Evolutionary conservation across 257 asterid species (phyloP).

Genomic region (Penstemon newberryi): DNA sequence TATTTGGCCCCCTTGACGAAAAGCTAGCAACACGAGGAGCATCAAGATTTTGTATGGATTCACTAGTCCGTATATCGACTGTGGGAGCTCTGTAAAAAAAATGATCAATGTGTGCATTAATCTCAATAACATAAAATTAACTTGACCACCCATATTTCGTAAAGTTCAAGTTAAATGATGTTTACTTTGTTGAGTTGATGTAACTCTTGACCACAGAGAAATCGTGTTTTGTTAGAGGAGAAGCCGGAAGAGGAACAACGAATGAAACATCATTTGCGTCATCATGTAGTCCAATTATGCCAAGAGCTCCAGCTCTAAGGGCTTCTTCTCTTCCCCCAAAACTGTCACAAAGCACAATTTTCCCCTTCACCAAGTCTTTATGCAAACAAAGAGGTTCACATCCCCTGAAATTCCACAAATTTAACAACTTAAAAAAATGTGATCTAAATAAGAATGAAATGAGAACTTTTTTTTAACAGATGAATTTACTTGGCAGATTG

Average conservation of each 20-base stretch:
- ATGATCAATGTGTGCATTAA: background rate
- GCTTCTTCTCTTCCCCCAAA: slow-evolving; percentile 1
- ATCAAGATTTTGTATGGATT: slow-evolving; percentile 7
- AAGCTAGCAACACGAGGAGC: slow-evolving; percentile 24
- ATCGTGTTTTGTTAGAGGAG: background rate
- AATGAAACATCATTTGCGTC: background rate
- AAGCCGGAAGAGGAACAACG: slow-evolving; percentile 14
- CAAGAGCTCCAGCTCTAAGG: slow-evolving; percentile 14
- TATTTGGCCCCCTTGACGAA: slow-evolving; percentile 29
- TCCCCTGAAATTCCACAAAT: background rate
- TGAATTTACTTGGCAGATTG: background rate
- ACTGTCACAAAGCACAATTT: slow-evolving; percentile 27
- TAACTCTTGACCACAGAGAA: background rate
- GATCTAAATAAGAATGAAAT: background rate
- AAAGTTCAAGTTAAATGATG: background rate
- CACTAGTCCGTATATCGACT: slow-evolving; percentile 25
- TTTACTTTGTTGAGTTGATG: slow-evolving; percentile 14
- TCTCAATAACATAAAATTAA: too few species aligned
- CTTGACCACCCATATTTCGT: too few species aligned
- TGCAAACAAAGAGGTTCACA: slow-evolving; percentile 11
- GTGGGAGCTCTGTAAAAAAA: slow-evolving; percentile 2
- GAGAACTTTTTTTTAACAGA: background rate
- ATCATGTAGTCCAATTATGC: background rate
- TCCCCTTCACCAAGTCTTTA: slow-evolving; percentile 24
- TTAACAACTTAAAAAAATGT: background rate